Conservation (phyloP, 306 rosid species). For the Luffa aegyptiaca region DNA sequence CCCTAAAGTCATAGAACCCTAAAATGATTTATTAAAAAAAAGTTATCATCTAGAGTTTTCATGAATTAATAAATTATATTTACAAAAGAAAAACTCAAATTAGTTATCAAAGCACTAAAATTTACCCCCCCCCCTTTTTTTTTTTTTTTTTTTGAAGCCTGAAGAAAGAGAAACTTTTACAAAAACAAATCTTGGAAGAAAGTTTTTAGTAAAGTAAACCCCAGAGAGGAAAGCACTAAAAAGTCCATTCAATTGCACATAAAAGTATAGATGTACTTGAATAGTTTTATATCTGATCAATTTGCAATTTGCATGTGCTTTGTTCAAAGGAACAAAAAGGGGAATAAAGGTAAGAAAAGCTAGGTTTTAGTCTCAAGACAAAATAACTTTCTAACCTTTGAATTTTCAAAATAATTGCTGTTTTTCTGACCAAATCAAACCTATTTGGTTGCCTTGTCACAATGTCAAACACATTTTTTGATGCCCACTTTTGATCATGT, state of each 20-base stretch:
- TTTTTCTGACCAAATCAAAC: constrained; percentile 20
- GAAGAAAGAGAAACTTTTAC: neutral
- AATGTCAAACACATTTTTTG: constrained; percentile 3
- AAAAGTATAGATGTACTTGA: neutral
- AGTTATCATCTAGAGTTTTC: neutral
- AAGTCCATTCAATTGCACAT: neutral
- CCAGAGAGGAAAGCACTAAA: neutral
- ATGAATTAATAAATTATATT: neutral
- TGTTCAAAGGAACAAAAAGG: neutral
- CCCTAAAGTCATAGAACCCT: too few relatives aligned
- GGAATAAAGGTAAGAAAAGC: neutral
- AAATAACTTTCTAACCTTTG: constrained; percentile 16
- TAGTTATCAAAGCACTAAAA: neutral
- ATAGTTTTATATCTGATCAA: neutral
- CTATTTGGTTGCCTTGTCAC: neutral
- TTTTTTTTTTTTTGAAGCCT: neutral
- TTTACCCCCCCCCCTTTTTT: too few relatives aligned
- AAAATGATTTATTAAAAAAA: too few relatives aligned
- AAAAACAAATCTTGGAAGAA: neutral
- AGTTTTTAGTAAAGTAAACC: neutral
- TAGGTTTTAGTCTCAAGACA: constrained; percentile 4
- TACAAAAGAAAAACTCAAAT: neutral
- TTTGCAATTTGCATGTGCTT: neutral
- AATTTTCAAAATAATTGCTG: constrained; percentile 7
- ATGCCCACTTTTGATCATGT: neutral